Percentiles rank a stretch among this genome's conserved stretches.
These are phyloP conservation scores for Melanogaster broomeanus DNA, from an alignment of 768 basidiomycete genomes.

Conservation along the genomic window DNA sequence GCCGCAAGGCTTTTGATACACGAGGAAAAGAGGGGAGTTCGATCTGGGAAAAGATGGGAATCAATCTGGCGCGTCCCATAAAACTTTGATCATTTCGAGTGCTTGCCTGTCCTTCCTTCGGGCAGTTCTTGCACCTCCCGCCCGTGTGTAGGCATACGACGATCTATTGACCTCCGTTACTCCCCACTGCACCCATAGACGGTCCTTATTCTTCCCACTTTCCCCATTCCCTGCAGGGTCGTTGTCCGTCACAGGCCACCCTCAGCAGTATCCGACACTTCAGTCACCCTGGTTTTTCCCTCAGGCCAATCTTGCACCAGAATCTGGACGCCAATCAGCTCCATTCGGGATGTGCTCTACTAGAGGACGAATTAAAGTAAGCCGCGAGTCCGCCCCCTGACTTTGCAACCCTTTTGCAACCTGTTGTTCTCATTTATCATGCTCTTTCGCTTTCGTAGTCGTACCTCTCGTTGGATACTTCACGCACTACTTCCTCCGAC, in stretches of 20 bases:
- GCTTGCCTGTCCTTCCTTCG: conserved; percentile 5
- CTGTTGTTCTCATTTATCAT: not conserved
- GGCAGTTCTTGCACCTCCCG: conserved; percentile 11
- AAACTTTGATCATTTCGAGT: conserved; percentile 13
- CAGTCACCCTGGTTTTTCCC: not conserved
- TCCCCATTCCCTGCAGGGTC: not conserved
- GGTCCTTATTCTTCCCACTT: not conserved
- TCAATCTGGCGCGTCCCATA: conserved; percentile 21
- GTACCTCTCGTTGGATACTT: conserved; percentile 24
- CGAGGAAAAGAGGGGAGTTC: conserved; percentile 14
- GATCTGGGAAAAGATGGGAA: not conserved
- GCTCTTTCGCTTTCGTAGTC: conserved; percentile 10
- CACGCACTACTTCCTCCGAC: conserved; percentile 8
- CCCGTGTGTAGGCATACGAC: conserved; percentile 26
- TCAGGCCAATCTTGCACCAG: not conserved
- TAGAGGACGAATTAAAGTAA: conserved; percentile 24
- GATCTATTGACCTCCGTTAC: conserved; percentile 8
- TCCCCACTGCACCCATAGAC: not conserved
- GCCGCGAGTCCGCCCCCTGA: not conserved
- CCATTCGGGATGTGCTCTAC: conserved; percentile 13
- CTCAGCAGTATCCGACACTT: not conserved
- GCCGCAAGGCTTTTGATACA: conserved; percentile 30
- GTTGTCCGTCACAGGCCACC: not conserved
- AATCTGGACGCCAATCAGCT: not conserved
- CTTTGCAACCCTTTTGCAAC: not conserved